phyloP scores from a whole-genome alignment of 768 basidiomycete species.

The Psilocybe tampanensis region DNA sequence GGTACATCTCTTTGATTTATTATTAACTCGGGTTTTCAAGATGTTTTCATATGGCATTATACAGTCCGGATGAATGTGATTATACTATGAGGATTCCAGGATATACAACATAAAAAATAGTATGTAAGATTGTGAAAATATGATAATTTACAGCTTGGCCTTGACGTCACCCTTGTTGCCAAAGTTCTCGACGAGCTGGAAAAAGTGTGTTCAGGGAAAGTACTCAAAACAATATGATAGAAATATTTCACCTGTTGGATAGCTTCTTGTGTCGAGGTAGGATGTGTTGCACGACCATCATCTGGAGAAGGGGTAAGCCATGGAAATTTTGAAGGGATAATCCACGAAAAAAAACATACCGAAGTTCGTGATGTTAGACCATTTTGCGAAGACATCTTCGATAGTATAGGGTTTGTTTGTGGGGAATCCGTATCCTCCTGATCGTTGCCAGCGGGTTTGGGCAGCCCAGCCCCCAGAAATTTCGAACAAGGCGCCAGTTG shows the following conservation, averaged over 20 bases:
- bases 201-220: not conserved
- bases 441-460: constrained; percentile 90
- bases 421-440: constrained; percentile 88
- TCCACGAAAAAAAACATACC: constrained; percentile 43
- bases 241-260: constrained; percentile 63
- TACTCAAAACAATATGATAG: not conserved
- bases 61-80: not conserved
- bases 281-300: constrained; percentile 84
- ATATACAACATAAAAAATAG: constrained; percentile 6
- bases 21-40: not conserved
- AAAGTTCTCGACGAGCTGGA: constrained; percentile 51
- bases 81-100: not conserved
- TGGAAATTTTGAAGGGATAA: not conserved
- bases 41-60: not conserved
- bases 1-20: too few species aligned
- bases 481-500: constrained; percentile 81
- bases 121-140: constrained; percentile 3
- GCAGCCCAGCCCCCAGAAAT: constrained; percentile 91
- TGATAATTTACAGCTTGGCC: constrained; percentile 50
- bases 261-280: constrained; percentile 71
- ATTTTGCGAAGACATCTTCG: constrained; percentile 79
- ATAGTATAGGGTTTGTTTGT: constrained; percentile 73
- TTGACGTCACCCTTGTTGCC: constrained; percentile 49
- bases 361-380: constrained; percentile 85
- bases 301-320: constrained; percentile 39